Base-by-base conservation (phyloP, 176 grass and related monocot genomes). In the Oryza longistaminata region DNA sequence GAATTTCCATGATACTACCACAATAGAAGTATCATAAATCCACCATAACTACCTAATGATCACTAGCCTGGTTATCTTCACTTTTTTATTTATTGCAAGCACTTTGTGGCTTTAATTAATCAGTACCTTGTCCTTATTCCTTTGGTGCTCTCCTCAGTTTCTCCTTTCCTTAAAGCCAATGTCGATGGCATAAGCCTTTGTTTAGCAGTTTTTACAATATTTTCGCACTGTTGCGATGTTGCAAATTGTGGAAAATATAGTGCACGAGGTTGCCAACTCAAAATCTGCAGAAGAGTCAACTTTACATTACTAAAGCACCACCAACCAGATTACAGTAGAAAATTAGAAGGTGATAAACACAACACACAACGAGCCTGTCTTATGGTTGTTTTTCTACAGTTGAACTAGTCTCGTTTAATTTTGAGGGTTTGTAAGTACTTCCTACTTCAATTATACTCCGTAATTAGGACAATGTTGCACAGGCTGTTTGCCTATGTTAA, bases 121-220 rank as follows among this genome's bases (percentile, higher is more conserved):
- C 24, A 60, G 9, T 74, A 99, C 96, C 96, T 99, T 88, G 96
- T 99, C 84, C 96, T 93, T 91, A 99, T 96, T 84, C 93, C 93
- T 90, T 96, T 87, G 19, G 93, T 96, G 81, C 73, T 94, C 68
- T 96, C 88, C 29, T 75, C 78, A 9, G 88, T 96, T 88, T 99
- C 96, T 76, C 96, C 96, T 82, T 91, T 90, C 65, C 96, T 89
- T 82, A 99, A 85, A 65, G 93, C 96, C 73, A 99, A 87, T 65
- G 96, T 94, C 31, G 96, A 99, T 49, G 96, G 96, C 25, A 50
- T 75, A 67, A 99, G 96, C 82, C 81, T 90, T 53, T 79, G 85
- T 75, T 96, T 99, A 16, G 96, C 93, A 25, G 85, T 85, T 85
- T 76, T 77, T 72, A 99, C 68, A 75, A 99, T 70, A 64, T 87